Conservation (phyloP, 1,284 basidiomycete species). For the Entoloma clypeatum region DNA sequence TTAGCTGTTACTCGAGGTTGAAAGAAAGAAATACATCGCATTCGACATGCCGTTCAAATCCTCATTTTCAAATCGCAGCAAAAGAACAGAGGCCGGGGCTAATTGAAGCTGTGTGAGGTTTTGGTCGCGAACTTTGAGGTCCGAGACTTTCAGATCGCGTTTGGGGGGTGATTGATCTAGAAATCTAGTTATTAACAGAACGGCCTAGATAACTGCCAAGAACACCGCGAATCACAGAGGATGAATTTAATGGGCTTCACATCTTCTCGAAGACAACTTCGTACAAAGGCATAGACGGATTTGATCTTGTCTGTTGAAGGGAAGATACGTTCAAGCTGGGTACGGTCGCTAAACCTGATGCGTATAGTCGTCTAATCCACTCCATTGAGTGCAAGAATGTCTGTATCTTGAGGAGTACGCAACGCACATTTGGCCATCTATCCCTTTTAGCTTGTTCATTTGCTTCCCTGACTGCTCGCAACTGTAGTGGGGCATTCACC, state of each 20-base stretch:
- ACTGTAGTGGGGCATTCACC: conserved; percentile 73
- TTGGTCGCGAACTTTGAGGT: conserved; percentile 63
- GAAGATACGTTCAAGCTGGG: conserved; percentile 78
- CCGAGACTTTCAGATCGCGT: conserved; percentile 76
- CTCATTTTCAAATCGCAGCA: conserved; percentile 73
- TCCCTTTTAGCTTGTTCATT: conserved; percentile 58
- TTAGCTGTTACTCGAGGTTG: not conserved
- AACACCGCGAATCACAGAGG: conserved; percentile 56
- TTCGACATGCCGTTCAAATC: conserved; percentile 61
- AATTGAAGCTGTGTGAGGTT: conserved; percentile 69
- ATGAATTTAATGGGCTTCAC: conserved; percentile 75
- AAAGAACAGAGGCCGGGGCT: conserved; percentile 75
- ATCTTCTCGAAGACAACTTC: conserved; percentile 66
- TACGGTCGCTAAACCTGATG: conserved; percentile 76
- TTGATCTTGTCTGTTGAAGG: conserved; percentile 73
- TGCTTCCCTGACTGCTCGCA: conserved; percentile 65
- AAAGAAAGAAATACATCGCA: not conserved
- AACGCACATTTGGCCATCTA: conserved; percentile 68
- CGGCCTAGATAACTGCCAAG: not conserved
- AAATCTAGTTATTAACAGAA: conserved; percentile 6
- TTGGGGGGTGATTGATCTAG: conserved; percentile 77
- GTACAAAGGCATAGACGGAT: conserved; percentile 80
- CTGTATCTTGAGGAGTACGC: conserved; percentile 2
- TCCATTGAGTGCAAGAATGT: conserved; percentile 5
- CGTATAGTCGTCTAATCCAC: conserved; percentile 76